Percentiles rank a stretch among this genome's conserved stretches.
Evolutionary conservation across 2,329 filamentous ascomycete species (phyloP).

Genomic region (Trichoderma cornu-damae): DNA sequence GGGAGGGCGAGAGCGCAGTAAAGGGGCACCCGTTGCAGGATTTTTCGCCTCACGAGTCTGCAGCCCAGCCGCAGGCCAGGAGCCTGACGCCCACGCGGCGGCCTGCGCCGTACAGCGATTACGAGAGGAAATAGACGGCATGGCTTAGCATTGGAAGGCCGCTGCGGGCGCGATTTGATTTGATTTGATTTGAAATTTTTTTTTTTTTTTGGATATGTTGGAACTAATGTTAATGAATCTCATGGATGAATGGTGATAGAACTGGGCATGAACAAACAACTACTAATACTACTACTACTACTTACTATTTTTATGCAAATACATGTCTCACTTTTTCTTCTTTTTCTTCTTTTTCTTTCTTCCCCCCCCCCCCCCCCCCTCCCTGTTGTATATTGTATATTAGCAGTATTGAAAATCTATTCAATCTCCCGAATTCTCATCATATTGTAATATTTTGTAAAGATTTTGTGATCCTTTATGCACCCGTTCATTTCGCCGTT

Average conservation of each 20-base stretch:
- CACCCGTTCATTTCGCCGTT: too few species aligned
- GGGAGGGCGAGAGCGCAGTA: conserved; percentile 40
- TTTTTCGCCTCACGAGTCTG: conserved; percentile 29
- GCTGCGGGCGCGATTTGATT: neutral
- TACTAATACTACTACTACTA: neutral
- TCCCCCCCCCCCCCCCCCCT: too few species aligned
- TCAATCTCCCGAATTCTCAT: too few species aligned
- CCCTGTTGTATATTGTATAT: too few species aligned
- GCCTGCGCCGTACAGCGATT: conserved; percentile 36
- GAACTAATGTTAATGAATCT: conserved; percentile 16
- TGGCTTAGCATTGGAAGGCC: neutral
- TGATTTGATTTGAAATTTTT: too few species aligned
- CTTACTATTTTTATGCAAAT: too few species aligned
- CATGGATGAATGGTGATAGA: conserved; percentile 6
- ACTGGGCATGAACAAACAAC: neutral
- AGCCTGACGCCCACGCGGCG: conserved; percentile 39
- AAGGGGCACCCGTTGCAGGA: conserved; percentile 39
- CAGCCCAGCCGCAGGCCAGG: conserved; percentile 30
- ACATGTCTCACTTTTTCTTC: too few species aligned
- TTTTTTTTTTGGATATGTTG: conserved; percentile 11
- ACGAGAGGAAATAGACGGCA: conserved; percentile 27
- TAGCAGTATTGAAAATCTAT: too few species aligned
- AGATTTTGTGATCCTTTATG: too few species aligned
- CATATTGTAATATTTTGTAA: too few species aligned
- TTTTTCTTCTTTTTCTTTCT: too few species aligned